Evolutionary conservation across 2,329 filamentous ascomycete species (phyloP).

Genomic region (Trichoderma sp.): DNA sequence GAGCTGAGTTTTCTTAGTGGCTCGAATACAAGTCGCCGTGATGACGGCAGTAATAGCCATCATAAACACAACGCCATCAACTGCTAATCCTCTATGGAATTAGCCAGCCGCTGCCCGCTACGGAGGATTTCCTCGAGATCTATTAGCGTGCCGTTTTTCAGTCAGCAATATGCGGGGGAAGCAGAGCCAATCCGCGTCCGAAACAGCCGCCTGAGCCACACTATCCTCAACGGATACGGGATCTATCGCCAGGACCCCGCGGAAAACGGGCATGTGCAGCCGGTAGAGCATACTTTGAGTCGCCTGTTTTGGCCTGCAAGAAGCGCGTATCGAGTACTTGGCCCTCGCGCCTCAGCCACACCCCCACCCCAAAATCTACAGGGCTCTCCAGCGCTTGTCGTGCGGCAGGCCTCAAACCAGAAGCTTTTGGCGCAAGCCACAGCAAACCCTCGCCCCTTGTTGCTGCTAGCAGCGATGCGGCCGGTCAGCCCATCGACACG

Average conservation of each 20-base stretch:
- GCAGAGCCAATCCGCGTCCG: not conserved
- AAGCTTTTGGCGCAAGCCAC: conserved; percentile 10
- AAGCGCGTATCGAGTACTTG: not conserved
- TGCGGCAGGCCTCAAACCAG: not conserved
- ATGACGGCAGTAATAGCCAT: too few species aligned
- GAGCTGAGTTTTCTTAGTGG: not conserved
- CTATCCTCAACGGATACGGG: not conserved
- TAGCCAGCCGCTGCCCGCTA: not conserved
- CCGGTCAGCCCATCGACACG: conserved; percentile 10
- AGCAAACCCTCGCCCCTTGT: conserved; percentile 10
- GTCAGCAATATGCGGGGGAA: conserved; percentile 5
- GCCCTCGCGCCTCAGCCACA: conserved; percentile 3
- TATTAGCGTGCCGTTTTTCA: conserved; percentile 10
- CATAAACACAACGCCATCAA: not conserved
- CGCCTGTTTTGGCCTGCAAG: too few species aligned
- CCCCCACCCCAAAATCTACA: not conserved
- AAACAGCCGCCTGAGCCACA: not conserved
- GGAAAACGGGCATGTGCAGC: not conserved
- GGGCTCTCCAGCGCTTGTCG: not conserved
- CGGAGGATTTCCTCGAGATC: not conserved
- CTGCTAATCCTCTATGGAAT: not conserved
- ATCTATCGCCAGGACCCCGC: not conserved
- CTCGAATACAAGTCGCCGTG: not conserved
- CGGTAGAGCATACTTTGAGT: not conserved
- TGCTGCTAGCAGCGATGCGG: not conserved